Evolutionary conservation across 2,329 filamentous ascomycete genomes (phyloP), one percentile per base, ranked within the genome.

Genomic region (Botryotinia globosa): DNA sequence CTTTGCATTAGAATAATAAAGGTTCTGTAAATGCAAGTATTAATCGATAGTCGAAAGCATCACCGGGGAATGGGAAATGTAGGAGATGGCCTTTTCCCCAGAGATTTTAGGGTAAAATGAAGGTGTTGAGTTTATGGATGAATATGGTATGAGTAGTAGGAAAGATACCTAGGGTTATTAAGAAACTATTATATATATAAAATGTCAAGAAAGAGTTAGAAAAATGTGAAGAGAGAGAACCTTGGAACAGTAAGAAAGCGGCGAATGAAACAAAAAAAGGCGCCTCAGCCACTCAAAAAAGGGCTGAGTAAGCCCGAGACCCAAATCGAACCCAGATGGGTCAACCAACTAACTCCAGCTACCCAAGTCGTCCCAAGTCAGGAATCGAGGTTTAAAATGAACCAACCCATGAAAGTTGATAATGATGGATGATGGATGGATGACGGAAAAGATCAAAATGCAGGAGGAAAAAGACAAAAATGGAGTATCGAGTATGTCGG

Each of bases 261-360:
- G 59, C 59, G 59, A 65, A 65, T 48, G 22, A 68, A n/a, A n/a
- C n/a, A n/a, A n/a, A n/a, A 51, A 72, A 59, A 56, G 51, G 62
- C 70, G 63, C 70, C 63, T 72, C 70, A 68, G 70, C 70, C 70
- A 59, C 70, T 68, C 4, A 37, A 72, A 45, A 37, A 72, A 45
- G 42, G 63, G 63, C 63, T 72, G 70, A 72, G 70, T 68, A 68
- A 72, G n/a, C n/a, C n/a, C n/a, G n/a, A n/a, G 62, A 72, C 25
- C 25, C 51, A 61, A 59, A 58, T 54, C 58, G 48, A 45, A 14
- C 12, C 63, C 29, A 67, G 29, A 65, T 59, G 18, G 18, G 42
- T 58, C 29, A 61, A 65, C 44, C 61, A 65, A 29, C 8, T 34
- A 42, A 7, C n/a, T 1, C 44, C 61, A 65, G 22, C 8, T 34